These are phyloP conservation scores for Xylariaceae sp. DNA, from an alignment of 2,329 filamentous ascomycete genomes.

Conservation along the genomic window DNA sequence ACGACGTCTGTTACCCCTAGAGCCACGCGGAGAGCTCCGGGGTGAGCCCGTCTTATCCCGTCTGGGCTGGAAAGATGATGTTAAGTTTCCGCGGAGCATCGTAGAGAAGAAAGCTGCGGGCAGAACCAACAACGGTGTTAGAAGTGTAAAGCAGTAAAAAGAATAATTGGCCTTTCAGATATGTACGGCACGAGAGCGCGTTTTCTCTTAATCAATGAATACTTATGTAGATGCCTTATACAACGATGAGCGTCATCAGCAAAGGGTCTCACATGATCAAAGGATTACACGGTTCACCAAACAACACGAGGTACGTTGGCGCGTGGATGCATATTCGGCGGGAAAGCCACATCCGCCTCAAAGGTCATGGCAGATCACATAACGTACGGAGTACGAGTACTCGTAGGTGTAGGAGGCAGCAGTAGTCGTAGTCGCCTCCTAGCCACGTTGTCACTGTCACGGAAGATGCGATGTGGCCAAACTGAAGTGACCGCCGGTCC, in stretches of 20 bases:
- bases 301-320: neutral
- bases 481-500: neutral
- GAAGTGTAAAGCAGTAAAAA: neutral
- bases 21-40: slow-evolving; percentile 6
- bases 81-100: slow-evolving; percentile 6
- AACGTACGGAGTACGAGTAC: neutral
- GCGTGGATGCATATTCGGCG: neutral
- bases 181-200: too few relatives aligned
- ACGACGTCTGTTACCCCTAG: neutral
- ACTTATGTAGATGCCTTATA: too few relatives aligned
- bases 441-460: neutral
- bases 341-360: neutral
- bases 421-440: too few relatives aligned
- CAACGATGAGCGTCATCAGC: neutral
- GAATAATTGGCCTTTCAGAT: too few relatives aligned
- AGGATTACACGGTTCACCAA: neutral
- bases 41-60: neutral
- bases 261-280: neutral
- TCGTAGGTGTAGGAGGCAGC: too few relatives aligned
- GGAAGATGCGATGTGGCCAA: neutral
- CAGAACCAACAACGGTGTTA: neutral
- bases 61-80: neutral
- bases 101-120: neutral
- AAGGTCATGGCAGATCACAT: neutral
- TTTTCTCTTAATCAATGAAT: too few relatives aligned